Conservation (phyloP, 1,284 basidiomycete genomes). For the Pseudozyma sp. region DNA sequence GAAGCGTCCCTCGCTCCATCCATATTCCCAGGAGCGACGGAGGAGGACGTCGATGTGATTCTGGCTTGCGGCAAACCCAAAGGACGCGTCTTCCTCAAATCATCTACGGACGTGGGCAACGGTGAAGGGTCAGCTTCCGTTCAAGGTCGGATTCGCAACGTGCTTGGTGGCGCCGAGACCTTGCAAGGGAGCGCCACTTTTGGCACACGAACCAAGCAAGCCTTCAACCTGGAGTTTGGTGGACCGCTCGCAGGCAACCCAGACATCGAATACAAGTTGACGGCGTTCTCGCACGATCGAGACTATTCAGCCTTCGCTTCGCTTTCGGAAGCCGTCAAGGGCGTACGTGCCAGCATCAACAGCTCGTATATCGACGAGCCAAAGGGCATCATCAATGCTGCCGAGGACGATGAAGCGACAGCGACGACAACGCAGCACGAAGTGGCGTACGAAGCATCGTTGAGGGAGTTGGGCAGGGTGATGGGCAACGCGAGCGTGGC, state of each 20-base stretch:
- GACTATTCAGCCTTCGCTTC: conserved; percentile 80
- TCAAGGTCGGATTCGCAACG: conserved; percentile 73
- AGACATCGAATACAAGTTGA: conserved; percentile 75
- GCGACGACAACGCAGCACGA: conserved; percentile 50
- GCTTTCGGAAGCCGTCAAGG: conserved; percentile 77
- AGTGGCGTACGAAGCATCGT: conserved; percentile 59
- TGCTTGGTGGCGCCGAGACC: conserved; percentile 90
- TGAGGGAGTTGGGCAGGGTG: conserved; percentile 53
- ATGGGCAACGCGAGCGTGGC: conserved; percentile 53
- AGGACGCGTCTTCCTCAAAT: conserved; percentile 83
- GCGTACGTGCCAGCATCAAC: conserved; percentile 77
- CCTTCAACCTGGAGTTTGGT: conserved; percentile 73
- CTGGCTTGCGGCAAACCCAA: conserved; percentile 79
- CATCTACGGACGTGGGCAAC: conserved; percentile 91
- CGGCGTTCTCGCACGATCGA: conserved; percentile 76
- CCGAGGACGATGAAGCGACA: conserved; percentile 33
- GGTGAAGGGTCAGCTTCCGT: conserved; percentile 79
- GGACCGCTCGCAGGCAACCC: conserved; percentile 71
- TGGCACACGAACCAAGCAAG: conserved; percentile 87
- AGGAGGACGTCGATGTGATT: conserved; percentile 85
- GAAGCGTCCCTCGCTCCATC: conserved; percentile 79
- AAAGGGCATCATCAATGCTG: conserved; percentile 30
- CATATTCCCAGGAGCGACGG: conserved; percentile 73
- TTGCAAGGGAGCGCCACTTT: conserved; percentile 85
- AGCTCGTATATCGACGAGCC: conserved; percentile 69